phyloP scores from a whole-genome alignment of 2,329 filamentous ascomycete species.

The Calycina herbarum region DNA sequence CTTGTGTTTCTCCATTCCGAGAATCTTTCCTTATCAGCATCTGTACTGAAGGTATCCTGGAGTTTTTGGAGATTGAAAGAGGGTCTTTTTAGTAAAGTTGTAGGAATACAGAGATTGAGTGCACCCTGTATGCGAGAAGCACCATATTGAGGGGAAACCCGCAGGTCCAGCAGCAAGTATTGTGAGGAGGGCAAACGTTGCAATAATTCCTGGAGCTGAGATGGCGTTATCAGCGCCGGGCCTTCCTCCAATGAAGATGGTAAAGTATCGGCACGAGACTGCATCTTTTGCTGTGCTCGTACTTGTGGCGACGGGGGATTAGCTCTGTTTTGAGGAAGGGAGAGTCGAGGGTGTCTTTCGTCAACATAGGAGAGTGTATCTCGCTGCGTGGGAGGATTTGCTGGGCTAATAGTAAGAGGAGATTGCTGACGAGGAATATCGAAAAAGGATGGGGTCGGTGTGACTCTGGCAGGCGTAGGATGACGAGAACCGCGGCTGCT shows the following conservation, averaged over 20 bases:
- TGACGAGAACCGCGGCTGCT: constrained; percentile 54
- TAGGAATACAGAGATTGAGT: constrained; percentile 91
- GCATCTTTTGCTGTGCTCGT: constrained; percentile 27
- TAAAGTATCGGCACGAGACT: constrained; percentile 51
- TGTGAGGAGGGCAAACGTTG: constrained; percentile 40
- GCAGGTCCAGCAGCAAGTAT: constrained; percentile 75
- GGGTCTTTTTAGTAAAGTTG: constrained; percentile 84
- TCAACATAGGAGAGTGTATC: constrained; percentile 40
- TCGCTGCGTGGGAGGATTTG: constrained; percentile 27
- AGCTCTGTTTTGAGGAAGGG: constrained; percentile 49
- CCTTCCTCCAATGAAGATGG: constrained; percentile 50
- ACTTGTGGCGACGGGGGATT: constrained; percentile 43
- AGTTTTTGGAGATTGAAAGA: constrained; percentile 89
- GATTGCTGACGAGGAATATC: constrained; percentile 49
- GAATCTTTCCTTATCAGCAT: constrained; percentile 70
- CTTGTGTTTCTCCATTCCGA: constrained; percentile 71
- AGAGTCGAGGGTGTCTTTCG: constrained; percentile 55
- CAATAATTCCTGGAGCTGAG: constrained; percentile 58
- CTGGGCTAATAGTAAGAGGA: constrained; percentile 43
- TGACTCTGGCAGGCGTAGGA: constrained; percentile 38
- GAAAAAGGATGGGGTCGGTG: constrained; percentile 38
- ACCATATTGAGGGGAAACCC: constrained; percentile 81
- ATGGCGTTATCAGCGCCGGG: constrained; percentile 53
- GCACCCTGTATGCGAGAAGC: constrained; percentile 75
- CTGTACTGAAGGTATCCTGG: constrained; percentile 78